Evolutionary conservation across 371 early-diverging fungal genomes (phyloP), one percentile per base, ranked within the genome.

Genomic region (Chytridium lagenaria): DNA sequence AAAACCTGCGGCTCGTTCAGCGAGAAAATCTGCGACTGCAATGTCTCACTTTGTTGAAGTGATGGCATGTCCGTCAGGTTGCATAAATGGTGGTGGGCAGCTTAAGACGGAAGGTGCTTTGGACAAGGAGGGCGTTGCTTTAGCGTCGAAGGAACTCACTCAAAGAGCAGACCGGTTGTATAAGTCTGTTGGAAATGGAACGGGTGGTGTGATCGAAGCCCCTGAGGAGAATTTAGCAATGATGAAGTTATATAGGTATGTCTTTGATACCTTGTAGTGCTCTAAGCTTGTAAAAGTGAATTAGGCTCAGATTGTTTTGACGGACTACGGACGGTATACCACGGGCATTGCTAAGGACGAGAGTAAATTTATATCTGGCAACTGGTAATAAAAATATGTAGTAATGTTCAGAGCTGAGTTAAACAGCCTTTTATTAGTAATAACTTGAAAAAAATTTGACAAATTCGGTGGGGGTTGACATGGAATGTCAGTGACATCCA

Each of bases 1-100:
- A n/a, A n/a, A n/a, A n/a, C n/a, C n/a, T n/a, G 5, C 50, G 71
- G 70, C 1, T 65, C 75, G 28, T 51, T 50, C 19, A 69, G 65
- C 7, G 2, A 5, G 70, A 37, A 33, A 30, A 59, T 7, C 65
- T 10, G 31, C 66, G 28, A 55, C 67, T 2, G 2, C 70, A 30
- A 50, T 16, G 19, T 95, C 92, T 78, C 91, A 97, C 75, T 98
- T 91, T 77, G 92, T 97, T 0, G 98, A 98, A 77, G 94, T 98
- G n/a, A 95, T 95, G 95, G 97, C 97, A 7, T 96, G 97, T 79
- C 97, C 97, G 0, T 87, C 89, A 51, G 95, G 93, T 49, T 96
- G 97, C 83, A 91, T 93, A 68, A 95, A 95, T 77, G 97, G 97
- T 12, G 97, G 95, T 34, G 97, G 97, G 2, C 95, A 96, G 76